Percentiles rank a stretch among this genome's conserved stretches.
Conservation (phyloP, 177 flowering plant genomes). For the Telopea speciosissima region DNA sequence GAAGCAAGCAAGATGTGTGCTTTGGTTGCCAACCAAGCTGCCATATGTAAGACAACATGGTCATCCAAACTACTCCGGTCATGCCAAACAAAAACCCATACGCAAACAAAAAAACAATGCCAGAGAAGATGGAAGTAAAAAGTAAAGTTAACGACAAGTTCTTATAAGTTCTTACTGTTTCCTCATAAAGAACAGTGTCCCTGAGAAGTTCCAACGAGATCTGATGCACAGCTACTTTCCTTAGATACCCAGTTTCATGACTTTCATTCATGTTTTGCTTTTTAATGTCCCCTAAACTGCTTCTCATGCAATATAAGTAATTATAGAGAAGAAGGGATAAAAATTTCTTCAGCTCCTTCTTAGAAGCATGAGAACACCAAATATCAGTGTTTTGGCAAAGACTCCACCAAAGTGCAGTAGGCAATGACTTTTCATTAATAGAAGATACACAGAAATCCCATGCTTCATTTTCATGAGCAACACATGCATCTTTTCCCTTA, state of each 20-base stretch:
- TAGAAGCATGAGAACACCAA: slow-evolving; percentile 69
- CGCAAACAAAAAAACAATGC: neutral
- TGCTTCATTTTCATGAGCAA: slow-evolving; percentile 17
- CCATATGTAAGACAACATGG: neutral
- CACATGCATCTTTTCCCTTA: slow-evolving; percentile 10
- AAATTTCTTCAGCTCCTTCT: slow-evolving; percentile 61
- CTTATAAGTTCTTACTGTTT: slow-evolving; percentile 68
- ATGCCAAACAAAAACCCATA: neutral
- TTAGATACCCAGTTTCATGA: slow-evolving; percentile 13
- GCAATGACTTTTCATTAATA: slow-evolving; percentile 39
- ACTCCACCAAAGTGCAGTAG: slow-evolving; percentile 68
- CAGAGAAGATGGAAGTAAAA: neutral
- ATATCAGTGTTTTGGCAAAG: slow-evolving; percentile 71
- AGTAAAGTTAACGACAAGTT: neutral
- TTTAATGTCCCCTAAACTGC: slow-evolving; percentile 8
- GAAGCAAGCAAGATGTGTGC: neutral
- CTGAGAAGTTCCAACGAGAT: slow-evolving; percentile 53
- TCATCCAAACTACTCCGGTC: neutral
- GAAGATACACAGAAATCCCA: slow-evolving; percentile 53
- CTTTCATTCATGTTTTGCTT: slow-evolving; percentile 5
- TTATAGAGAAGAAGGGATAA: slow-evolving; percentile 38
- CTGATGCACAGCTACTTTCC: slow-evolving; percentile 31
- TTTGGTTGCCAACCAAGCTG: neutral
- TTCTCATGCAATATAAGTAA: slow-evolving; percentile 24
- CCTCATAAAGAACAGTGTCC: slow-evolving; percentile 59